Percentiles rank a stretch among this genome's conserved stretches.
These are phyloP conservation scores for Trichoderma sp. DNA, from an alignment of 2,329 filamentous ascomycete genomes.

Conservation along the genomic window DNA sequence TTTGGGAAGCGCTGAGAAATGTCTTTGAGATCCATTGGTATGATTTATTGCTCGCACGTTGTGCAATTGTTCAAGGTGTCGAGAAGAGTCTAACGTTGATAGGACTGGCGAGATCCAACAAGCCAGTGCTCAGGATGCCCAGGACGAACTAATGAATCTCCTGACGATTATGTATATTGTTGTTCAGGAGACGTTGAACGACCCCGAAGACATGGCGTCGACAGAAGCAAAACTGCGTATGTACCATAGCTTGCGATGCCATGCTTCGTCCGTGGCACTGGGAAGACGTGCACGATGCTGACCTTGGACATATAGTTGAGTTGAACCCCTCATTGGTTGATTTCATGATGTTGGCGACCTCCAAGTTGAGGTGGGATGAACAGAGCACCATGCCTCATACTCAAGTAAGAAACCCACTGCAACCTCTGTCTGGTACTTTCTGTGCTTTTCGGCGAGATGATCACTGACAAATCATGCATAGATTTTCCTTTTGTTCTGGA, in stretches of 20 bases:
- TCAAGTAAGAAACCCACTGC: slow-evolving; percentile 47
- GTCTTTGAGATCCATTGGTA: slow-evolving; percentile 56
- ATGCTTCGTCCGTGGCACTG: neutral
- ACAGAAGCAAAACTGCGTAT: slow-evolving; percentile 52
- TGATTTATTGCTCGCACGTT: slow-evolving; percentile 23
- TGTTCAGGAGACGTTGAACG: slow-evolving; percentile 56
- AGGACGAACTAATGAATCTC: slow-evolving; percentile 61
- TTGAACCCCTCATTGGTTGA: slow-evolving; percentile 68
- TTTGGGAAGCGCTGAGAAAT: slow-evolving; percentile 51
- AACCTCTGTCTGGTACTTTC: slow-evolving; percentile 8
- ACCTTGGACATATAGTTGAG: slow-evolving; percentile 41
- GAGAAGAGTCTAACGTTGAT: slow-evolving; percentile 29
- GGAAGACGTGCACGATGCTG: slow-evolving; percentile 7
- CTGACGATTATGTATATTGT: slow-evolving; percentile 63
- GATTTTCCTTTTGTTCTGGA: slow-evolving; percentile 86
- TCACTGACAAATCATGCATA: slow-evolving; percentile 32
- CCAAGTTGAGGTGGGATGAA: slow-evolving; percentile 72
- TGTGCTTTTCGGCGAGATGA: slow-evolving; percentile 19
- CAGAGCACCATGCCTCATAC: slow-evolving; percentile 60
- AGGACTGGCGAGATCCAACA: slow-evolving; percentile 50
- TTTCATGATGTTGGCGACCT: slow-evolving; percentile 67
- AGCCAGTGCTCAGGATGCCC: slow-evolving; percentile 48
- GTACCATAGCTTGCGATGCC: slow-evolving; percentile 27
- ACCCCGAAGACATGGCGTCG: slow-evolving; percentile 47
- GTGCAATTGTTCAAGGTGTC: neutral